Percentiles rank a stretch among this genome's conserved stretches.
Evolutionary conservation across 2,329 filamentous ascomycete genomes (phyloP).

Genomic region (Colletotrichum simmondsii): DNA sequence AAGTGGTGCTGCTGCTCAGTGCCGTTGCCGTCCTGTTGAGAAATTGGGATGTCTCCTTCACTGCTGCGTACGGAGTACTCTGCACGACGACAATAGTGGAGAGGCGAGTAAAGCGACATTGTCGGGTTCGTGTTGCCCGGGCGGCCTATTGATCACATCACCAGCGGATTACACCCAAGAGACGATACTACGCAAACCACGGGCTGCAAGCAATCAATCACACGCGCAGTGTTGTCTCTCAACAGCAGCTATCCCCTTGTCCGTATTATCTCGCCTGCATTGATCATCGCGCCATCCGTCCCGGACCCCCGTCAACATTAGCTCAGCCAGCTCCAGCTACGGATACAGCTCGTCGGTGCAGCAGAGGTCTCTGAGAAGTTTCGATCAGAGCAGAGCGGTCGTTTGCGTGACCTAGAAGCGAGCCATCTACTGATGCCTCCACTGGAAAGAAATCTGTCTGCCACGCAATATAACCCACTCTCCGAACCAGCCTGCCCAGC

Average conservation of each 20-base stretch:
- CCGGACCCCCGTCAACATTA: background rate
- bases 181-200: constrained; percentile 7
- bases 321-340: background rate
- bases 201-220: background rate
- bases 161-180: background rate
- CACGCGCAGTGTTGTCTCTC: constrained; percentile 2
- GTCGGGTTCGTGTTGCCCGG: background rate
- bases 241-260: background rate
- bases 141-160: background rate
- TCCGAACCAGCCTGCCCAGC: background rate
- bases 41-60: background rate
- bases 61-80: background rate
- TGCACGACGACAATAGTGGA: background rate
- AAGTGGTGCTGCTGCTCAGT: constrained; percentile 5
- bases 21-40: constrained; percentile 15
- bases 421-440: background rate
- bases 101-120: background rate
- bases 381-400: background rate
- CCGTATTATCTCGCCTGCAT: constrained; percentile 1
- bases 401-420: background rate
- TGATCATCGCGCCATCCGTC: constrained; percentile 7
- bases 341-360: background rate
- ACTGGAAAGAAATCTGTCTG: background rate
- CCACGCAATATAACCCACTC: background rate
- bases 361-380: background rate